Evolutionary conservation across 495 filamentous ascomycete genomes (phyloP), one percentile per base, ranked within the genome.

Genomic region (Neurospora sp.): DNA sequence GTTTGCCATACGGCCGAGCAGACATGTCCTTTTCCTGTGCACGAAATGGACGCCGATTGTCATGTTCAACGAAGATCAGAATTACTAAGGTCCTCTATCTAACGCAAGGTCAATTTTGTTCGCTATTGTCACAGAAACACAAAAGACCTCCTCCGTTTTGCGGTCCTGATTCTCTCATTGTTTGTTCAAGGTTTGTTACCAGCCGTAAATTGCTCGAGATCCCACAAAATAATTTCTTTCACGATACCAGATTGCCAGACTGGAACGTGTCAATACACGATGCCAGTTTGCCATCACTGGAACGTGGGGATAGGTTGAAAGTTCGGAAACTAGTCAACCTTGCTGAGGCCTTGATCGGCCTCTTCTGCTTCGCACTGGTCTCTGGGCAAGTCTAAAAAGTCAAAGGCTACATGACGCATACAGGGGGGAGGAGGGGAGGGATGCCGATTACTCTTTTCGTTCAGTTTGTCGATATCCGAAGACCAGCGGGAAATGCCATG

Each of bases 391-490:
- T 73, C 20, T 20, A 38, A 40, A 39, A 72, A 38, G 37, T 37
- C 69, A 35, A 41, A 41, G 20, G 27, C 22, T 16, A 39, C 69
- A 72, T 69, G 72, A 71, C 69, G 69, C 68, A 71, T 22, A 65
- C 35, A 27, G 37, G 31, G 44, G 27, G 38, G 27, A 70, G 69
- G 31, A 71, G 38, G n/a, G 59, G 41, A 35, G 41, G 61, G 65
- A 61, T 40, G 61, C 14, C 39, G 20, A n/a, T 73, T 75, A 70
- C 71, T 70, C 72, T 75, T 38, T 75, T 74, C 53, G 53, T 65
- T 65, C 53, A 37, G 22, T 65, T 16, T 37, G 53, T 65, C 31
- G 53, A 35, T 65, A 27, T 65, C 22, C 27, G 14, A 35, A 65
- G 12, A 18, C 35, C 53, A 35, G 53, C 53, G 69, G 72, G 72